Percentiles rank a stretch among this genome's conserved stretches.
Conservation (phyloP, 805 yeast genomes). For the Metschnikowia corniflorae region DNA sequence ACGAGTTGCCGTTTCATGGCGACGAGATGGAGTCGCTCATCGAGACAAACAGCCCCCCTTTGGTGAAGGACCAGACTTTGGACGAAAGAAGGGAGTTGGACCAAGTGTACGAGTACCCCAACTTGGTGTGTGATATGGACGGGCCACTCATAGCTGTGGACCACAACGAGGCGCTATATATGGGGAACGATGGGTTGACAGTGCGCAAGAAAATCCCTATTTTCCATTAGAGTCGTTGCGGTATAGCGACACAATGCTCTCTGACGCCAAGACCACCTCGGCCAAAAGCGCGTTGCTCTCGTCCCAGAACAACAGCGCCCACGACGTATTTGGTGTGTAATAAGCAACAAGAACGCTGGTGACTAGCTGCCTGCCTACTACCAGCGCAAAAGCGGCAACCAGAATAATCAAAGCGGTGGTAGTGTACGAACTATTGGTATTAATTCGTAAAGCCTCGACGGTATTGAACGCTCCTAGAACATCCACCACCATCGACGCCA, state of each 20-base stretch:
- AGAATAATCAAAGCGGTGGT: constrained; percentile 6
- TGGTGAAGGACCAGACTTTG: constrained; percentile 47
- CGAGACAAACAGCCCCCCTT: not conserved
- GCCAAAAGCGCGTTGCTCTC: constrained; percentile 3
- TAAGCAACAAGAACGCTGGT: constrained; percentile 9
- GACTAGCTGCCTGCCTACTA: constrained; percentile 9
- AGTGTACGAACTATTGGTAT: constrained; percentile 10
- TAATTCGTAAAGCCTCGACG: constrained; percentile 49
- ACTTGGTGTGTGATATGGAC: constrained; percentile 62
- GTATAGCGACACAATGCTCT: not conserved
- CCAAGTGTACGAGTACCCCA: constrained; percentile 76
- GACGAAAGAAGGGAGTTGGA: constrained; percentile 75
- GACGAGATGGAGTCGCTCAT: constrained; percentile 21
- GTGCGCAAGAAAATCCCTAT: constrained; percentile 21
- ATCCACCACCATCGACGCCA: constrained; percentile 57
- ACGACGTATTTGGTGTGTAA: constrained; percentile 1
- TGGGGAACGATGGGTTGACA: constrained; percentile 29
- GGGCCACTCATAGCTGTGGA: constrained; percentile 83
- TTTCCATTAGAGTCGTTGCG: constrained; percentile 5
- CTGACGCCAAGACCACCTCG: not conserved
- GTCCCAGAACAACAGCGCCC: constrained; percentile 6
- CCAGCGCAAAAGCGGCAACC: constrained; percentile 9
- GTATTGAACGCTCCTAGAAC: constrained; percentile 58
- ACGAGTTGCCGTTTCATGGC: constrained; percentile 27
- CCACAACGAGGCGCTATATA: constrained; percentile 36